Conservation (phyloP, 2,329 filamentous ascomycete species). For the Dothideomycetes sp. region DNA sequence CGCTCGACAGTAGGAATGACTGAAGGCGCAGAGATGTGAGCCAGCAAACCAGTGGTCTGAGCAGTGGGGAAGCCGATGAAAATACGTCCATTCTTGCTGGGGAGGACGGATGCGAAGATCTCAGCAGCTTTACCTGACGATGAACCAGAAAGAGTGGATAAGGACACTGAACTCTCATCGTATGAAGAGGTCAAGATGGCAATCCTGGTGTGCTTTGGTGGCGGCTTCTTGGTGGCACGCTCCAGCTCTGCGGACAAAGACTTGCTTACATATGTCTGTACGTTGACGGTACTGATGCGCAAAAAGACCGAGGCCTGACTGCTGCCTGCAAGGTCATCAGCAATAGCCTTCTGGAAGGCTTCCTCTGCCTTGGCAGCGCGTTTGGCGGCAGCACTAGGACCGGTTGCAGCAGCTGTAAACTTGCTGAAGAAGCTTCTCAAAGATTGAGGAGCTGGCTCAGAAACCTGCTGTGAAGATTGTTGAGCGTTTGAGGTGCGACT, state of each 20-base stretch:
- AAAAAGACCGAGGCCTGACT: conserved; percentile 78
- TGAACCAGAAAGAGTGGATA: conserved; percentile 41
- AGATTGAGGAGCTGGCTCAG: conserved; percentile 39
- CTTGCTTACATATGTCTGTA: conserved; percentile 64
- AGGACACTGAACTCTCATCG: conserved; percentile 63
- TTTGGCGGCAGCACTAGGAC: conserved; percentile 38
- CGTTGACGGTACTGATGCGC: conserved; percentile 72
- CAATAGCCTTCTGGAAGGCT: conserved; percentile 51
- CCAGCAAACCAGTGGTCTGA: conserved; percentile 87
- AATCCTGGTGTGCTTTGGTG: conserved; percentile 76
- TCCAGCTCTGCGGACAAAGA: conserved; percentile 79
- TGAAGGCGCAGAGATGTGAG: conserved; percentile 91
- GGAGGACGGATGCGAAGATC: conserved; percentile 83
- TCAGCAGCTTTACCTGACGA: conserved; percentile 54
- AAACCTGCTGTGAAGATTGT: conserved; percentile 15
- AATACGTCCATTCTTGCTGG: conserved; percentile 78
- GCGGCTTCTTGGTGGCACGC: conserved; percentile 92
- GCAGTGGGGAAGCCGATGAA: conserved; percentile 98
- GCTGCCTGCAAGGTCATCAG: conserved; percentile 61
- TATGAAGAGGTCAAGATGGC: conserved; percentile 87
- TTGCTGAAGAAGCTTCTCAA: conserved; percentile 72
- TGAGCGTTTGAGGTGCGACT: conserved; percentile 40
- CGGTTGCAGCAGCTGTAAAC: conserved; percentile 51
- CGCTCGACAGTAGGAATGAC: conserved; percentile 96
- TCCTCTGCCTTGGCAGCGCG: conserved; percentile 56